These are phyloP conservation scores for Globisporangium spiculum DNA, from an alignment of 352 stramenopile species.

Conservation along the genomic window DNA sequence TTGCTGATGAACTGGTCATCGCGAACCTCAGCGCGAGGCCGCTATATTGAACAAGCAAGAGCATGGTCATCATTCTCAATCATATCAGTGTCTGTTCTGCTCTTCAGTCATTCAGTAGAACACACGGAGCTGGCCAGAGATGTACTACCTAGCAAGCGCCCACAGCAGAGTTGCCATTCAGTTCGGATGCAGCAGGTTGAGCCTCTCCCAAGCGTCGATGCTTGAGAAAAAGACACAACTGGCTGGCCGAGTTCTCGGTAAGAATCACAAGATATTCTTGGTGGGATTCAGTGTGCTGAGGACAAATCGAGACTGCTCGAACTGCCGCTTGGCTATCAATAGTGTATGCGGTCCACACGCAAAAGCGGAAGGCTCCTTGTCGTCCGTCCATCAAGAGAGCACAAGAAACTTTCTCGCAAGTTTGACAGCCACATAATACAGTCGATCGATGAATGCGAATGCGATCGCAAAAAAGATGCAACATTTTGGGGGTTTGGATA, in stretches of 20 bases:
- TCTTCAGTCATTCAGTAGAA: too few species aligned
- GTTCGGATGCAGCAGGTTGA: background rate
- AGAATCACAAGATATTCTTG: too few species aligned
- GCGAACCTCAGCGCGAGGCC: background rate
- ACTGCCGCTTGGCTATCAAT: background rate
- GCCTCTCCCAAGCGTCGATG: background rate
- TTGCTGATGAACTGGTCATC: background rate
- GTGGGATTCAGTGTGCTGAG: too few species aligned
- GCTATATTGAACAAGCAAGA: background rate
- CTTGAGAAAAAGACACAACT: too few species aligned
- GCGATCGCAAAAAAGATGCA: background rate
- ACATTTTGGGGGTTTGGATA: background rate
- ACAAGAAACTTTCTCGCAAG: background rate
- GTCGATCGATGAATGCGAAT: background rate
- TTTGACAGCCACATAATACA: background rate
- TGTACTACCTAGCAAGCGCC: too few species aligned
- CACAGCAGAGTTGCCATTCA: background rate
- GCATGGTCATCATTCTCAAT: background rate
- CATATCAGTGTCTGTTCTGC: too few species aligned
- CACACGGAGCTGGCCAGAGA: too few species aligned
- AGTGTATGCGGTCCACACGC: background rate
- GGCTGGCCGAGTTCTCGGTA: too few species aligned
- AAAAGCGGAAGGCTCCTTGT: background rate
- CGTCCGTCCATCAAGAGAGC: background rate
- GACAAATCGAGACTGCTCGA: background rate